These are phyloP conservation scores for Bretschneidera sinensis DNA, from an alignment of 345 rosid species.

Conservation along the genomic window DNA sequence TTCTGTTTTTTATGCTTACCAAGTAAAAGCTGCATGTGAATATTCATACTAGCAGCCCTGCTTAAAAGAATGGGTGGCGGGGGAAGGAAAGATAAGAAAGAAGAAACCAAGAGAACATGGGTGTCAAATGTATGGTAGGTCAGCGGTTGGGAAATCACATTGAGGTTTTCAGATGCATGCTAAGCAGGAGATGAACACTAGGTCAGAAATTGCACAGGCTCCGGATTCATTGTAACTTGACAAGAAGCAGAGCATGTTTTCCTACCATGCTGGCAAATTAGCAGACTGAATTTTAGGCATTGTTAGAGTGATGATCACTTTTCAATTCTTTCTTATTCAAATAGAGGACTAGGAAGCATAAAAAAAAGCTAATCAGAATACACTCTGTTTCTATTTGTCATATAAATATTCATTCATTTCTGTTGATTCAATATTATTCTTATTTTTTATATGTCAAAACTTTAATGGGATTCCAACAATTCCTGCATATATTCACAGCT, in stretches of 20 bases:
- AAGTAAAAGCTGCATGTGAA: not conserved
- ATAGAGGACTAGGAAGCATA: not conserved
- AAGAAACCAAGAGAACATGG: no score
- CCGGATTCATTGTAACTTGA: not conserved
- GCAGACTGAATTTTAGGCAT: not conserved
- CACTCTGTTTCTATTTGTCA: not conserved
- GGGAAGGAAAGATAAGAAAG: no score
- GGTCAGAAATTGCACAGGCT: not conserved
- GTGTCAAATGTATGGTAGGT: no score
- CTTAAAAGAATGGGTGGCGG: not conserved
- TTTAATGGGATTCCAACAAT: not conserved
- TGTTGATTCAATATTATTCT: not conserved
- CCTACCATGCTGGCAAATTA: not conserved
- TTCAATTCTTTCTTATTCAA: not conserved
- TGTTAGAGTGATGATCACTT: not conserved
- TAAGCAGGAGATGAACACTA: no score
- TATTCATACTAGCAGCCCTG: not conserved
- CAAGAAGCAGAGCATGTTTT: not conserved
- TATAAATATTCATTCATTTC: not conserved
- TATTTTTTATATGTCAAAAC: no score
- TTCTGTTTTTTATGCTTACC: not conserved
- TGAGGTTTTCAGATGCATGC: no score
- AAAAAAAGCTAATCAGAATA: not conserved
- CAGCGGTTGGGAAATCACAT: no score
- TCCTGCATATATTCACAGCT: constrained; percentile 23